phyloP scores from a whole-genome alignment of 768 basidiomycete genomes.

The Kwoniella sp. region DNA sequence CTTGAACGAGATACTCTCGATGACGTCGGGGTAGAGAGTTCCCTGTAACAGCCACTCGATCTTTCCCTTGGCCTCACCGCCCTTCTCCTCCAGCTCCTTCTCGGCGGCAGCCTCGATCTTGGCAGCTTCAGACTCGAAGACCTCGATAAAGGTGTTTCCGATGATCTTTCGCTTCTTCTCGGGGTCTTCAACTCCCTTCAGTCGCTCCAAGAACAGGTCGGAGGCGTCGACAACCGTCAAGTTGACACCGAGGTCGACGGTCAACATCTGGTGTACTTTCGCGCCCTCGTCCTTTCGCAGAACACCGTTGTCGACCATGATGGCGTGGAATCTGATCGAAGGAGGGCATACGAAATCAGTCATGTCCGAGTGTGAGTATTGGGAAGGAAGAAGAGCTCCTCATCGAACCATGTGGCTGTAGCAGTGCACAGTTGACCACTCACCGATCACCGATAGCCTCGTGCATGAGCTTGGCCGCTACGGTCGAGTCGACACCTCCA shows the following conservation, averaged over 20 bases:
- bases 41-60: slow-evolving; percentile 98
- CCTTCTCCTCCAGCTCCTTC: slow-evolving; percentile 66
- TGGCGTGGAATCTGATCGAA: slow-evolving; percentile 82
- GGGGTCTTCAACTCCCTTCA: slow-evolving; percentile 92
- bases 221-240: slow-evolving; percentile 95
- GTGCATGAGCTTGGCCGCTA: slow-evolving; percentile 98
- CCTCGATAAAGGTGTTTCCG: slow-evolving; percentile 97
- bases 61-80: slow-evolving; percentile 75
- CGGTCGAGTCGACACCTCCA: slow-evolving; percentile 96
- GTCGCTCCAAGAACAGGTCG: slow-evolving; percentile 81
- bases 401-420: neutral
- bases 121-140: slow-evolving; percentile 91
- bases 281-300: slow-evolving; percentile 85
- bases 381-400: neutral
- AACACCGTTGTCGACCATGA: slow-evolving; percentile 99
- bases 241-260: slow-evolving; percentile 90
- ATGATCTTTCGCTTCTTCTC: slow-evolving; percentile 97
- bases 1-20: slow-evolving; percentile 99
- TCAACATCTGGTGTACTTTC: slow-evolving; percentile 92
- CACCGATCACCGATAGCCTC: slow-evolving; percentile 97
- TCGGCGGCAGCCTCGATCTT: slow-evolving; percentile 83
- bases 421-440: slow-evolving; percentile 2
- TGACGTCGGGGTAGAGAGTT: slow-evolving; percentile 97
- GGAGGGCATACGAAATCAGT: neutral
- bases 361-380: neutral